Evolutionary conservation across 176 grass and related monocot genomes (phyloP), one percentile per base, ranked within the genome.

Genomic region (Rhynchospora breviuscula): DNA sequence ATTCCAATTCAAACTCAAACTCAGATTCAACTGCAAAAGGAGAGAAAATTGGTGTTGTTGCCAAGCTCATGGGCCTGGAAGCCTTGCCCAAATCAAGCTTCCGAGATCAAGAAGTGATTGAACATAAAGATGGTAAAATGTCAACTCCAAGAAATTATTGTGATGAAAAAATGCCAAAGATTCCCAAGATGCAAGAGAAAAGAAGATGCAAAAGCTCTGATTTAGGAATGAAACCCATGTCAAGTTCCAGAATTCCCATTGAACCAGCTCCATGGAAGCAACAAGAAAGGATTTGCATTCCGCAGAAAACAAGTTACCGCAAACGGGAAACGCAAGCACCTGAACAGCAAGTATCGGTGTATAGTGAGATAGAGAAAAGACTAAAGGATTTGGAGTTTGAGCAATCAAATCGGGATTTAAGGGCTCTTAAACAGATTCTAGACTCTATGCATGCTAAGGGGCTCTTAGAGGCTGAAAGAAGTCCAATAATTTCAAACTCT

Each of bases 21-120:
- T 40, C 35, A 29, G 26, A 29, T 29, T 73, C 83, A 74, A 84
- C n/a, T 64, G 18, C 85, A 69, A 89, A 52, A 47, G n/a, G 65
- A 86, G 93, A 89, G 45, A 88, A 75, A 81, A 93, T 66, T 63
- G 84, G 96, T 63, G 86, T 99, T 19, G 93, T 99, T 61, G 96
- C 86, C 12, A 99, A 99, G 79, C 92, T 99, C 82, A 99, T 99
- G 96, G 96, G 96, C 43, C 84, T 99, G 88, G 93, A 99, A 51
- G 88, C 83, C 49, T 80, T 95, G 83, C 91, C 91, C 45, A 87
- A 87, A 82, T 74, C 70, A 78, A 33, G 25, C 25, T 56, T 35
- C 33, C 49, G 51, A 49, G 44, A 61, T 26, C 56, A 84, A 52
- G 70, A 61, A 19, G 59, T 0, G 71, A 81, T 74, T 75, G 68